Base-by-base conservation (phyloP, 2,329 filamentous ascomycete genomes). In the Fusarium foetens region DNA sequence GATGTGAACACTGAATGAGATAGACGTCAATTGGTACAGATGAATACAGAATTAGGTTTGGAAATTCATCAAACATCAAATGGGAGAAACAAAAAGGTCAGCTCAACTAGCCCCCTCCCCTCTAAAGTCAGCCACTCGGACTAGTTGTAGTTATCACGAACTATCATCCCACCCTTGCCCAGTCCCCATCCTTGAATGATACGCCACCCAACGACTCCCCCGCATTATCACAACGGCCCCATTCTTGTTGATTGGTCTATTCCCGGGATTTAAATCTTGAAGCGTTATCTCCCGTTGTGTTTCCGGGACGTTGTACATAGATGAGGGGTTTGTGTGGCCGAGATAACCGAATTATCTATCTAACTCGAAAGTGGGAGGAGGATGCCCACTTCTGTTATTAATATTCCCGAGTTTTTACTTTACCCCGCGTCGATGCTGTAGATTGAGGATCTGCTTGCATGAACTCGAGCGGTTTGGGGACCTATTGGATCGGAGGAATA, bases 81-180 rank as follows among this genome's bases (percentile, higher is more conserved):
- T 25, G 13, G 45, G 7, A 54, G 46, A 33, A 25, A 33, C 13
- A 59, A 46, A 41, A 33, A 17, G 21, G 25, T 36, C 45, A 54
- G 35, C 43, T n/a, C 27, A 53, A 41, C 35, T 21, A 53, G 27
- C n/a, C 23, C 25, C 36, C 36, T 14, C 36, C n/a, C 16, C 17
- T 36, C 41, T n/a, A 29, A 36, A 27, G 21, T 33, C 57, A 59
- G 35, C 57, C 57, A 59, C 57, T 59, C 10, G 45, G 55, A 39
- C 27, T 58, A 58, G 45, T 11, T 33, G 55, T 33, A 58, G 57
- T 59, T 59, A 59, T 59, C 57, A 41, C 46, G 8, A 54, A 54
- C 13, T 4, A 3, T 41, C 57, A 59, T 54, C 57, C 57, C 57
- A 59, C 57, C 57, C 10, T 59, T 53, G 55, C 0, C 33, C 45